Evolutionary conservation across 257 asterid genomes (phyloP).

Genomic region (Thymus quinquecostatus): DNA sequence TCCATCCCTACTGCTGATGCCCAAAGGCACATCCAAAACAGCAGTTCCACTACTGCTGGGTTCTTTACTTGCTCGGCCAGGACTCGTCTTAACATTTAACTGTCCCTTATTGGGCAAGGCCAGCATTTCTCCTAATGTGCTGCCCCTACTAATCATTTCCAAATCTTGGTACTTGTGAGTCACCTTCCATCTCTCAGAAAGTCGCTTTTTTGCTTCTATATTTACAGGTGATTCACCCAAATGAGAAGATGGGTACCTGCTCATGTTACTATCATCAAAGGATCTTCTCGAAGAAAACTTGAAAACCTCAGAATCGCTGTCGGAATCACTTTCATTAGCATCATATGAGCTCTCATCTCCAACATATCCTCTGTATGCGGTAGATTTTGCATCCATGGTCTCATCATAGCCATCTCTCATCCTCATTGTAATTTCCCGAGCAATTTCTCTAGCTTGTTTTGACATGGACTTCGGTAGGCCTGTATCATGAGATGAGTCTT

Average conservation of each 20-base stretch:
- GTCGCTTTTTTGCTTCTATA: constrained; percentile 75
- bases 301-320: constrained; percentile 54
- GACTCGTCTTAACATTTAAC: constrained; percentile 41
- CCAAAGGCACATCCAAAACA: constrained; percentile 45
- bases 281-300: constrained; percentile 50
- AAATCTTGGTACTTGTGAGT: constrained; percentile 57
- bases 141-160: constrained; percentile 58
- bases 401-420: constrained; percentile 57
- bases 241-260: constrained; percentile 47
- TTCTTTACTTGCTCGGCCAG: constrained; percentile 32
- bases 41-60: constrained; percentile 41
- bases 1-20: constrained; percentile 85
- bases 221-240: constrained; percentile 56
- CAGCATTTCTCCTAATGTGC: constrained; percentile 89
- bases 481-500: constrained; percentile 39
- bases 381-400: constrained; percentile 41
- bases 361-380: constrained; percentile 67
- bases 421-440: constrained; percentile 63
- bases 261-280: constrained; percentile 41
- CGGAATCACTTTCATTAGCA: constrained; percentile 72
- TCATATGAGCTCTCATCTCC: constrained; percentile 92
- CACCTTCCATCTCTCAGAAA: constrained; percentile 91
- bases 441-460: constrained; percentile 65
- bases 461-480: constrained; percentile 48
- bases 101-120: constrained; percentile 53